These are phyloP conservation scores for Carex myosuroides DNA, from an alignment of 176 grass and related monocot genomes.

Conservation along the genomic window DNA sequence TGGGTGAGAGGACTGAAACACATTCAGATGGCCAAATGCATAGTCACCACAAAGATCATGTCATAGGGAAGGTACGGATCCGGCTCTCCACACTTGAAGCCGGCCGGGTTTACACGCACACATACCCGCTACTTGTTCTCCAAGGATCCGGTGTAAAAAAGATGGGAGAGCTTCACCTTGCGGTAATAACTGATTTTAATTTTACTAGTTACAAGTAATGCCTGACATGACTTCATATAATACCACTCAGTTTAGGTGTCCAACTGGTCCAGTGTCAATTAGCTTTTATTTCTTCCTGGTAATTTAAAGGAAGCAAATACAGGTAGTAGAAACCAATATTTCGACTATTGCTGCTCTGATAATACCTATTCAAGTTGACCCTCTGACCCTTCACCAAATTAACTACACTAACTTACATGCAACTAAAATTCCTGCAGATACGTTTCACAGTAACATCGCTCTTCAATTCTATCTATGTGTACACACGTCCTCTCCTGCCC, in stretches of 20 bases:
- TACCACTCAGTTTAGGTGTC: not conserved
- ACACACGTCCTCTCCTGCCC: conserved; percentile 70
- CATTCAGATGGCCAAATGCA: not conserved
- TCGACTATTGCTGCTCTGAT: not conserved
- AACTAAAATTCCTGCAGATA: conserved; percentile 27
- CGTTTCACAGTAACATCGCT: conserved; percentile 74
- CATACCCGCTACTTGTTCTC: conserved; percentile 76
- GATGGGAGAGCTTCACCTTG: conserved; percentile 88
- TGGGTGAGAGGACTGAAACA: conserved; percentile 24
- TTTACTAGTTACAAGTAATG: not conserved
- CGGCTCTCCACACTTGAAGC: conserved; percentile 80
- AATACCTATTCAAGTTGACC: not conserved
- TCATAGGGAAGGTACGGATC: conserved; percentile 78
- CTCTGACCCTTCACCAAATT: not conserved
- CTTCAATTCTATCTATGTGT: conserved; percentile 49
- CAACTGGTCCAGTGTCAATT: not conserved
- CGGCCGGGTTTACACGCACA: conserved; percentile 69
- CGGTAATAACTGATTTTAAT: conserved; percentile 17
- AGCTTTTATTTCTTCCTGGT: not conserved
- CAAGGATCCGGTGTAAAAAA: conserved; percentile 81
- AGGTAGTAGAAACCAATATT: not conserved
- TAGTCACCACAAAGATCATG: conserved; percentile 38
- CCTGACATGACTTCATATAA: not conserved
- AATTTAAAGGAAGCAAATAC: not conserved
- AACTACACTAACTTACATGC: not conserved